A percentile compares a stretch with the other conserved stretches of the same genome.
Conservation (phyloP, 129 eudicot genomes). For the Centaurea solstitialis region DNA sequence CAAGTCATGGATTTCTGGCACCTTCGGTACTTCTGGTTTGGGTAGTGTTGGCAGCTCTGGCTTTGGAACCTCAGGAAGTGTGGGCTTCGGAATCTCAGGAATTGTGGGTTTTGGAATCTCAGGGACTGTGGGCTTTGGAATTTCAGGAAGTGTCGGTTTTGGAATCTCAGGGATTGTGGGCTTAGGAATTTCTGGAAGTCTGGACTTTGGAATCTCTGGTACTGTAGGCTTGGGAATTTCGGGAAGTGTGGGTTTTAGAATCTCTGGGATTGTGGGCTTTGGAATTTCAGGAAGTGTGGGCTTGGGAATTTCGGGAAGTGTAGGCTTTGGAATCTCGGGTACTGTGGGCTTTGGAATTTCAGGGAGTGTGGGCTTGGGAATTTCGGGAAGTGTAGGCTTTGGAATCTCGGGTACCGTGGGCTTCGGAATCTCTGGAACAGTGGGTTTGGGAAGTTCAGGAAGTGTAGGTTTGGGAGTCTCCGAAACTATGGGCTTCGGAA, state of each 20-base stretch:
- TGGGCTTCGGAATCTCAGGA: background rate
- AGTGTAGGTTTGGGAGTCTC: background rate
- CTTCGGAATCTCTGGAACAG: constrained; percentile 21
- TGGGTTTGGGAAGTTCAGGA: background rate
- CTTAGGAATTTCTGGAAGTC: constrained; percentile 14
- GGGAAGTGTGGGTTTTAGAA: constrained; percentile 17
- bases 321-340: constrained; percentile 2
- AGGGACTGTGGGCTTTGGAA: constrained; percentile 21
- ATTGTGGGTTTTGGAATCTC: background rate
- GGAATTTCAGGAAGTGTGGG: background rate
- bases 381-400: background rate
- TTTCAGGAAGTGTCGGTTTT: background rate
- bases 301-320: constrained; percentile 1
- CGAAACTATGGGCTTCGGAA: background rate
- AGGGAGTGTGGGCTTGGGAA: constrained; percentile 8
- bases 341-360: constrained; percentile 14
- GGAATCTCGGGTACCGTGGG: constrained; percentile 20
- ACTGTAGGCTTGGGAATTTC: background rate
- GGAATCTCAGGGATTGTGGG: too few species aligned
- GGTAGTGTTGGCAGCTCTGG: constrained; percentile 6
- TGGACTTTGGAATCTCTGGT: background rate
- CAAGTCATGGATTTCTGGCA: constrained; percentile 11
- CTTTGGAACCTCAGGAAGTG: constrained; percentile 16
- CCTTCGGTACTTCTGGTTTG: constrained; percentile 10
- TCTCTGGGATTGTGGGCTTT: constrained; percentile 7